Base-by-base conservation (phyloP, 257 asterid genomes). In the Fraxinus cuspidata region DNA sequence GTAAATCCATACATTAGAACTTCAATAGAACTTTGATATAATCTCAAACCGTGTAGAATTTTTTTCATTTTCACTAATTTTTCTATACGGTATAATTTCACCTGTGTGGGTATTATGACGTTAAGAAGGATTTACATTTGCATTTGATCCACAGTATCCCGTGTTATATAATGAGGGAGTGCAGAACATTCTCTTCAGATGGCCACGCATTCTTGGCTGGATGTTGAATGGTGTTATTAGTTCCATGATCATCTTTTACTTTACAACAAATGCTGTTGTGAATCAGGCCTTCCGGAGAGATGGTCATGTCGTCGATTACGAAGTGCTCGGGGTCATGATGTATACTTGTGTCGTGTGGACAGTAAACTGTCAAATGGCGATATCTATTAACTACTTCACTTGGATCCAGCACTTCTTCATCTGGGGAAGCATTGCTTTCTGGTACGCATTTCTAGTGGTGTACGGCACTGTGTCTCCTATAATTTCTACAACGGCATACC, bases 351-450 rank as follows among this genome's bases (percentile, higher is more conserved):
- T 91, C 1, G 91, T 93, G 5, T 95, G 99, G 99, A 86, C 98
- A 0, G 99, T 93, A 69, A 95, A 93, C 81, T 93, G 94, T 85
- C 99, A 95, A 79, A 88, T 95, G 96, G 98, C 99, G 5, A 78
- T 93, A 3, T 95, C 98, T 7, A 88, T 95, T 12, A 93, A 89
- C 88, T 95, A 91, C 87, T 93, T 95, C 81, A 93, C 99, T 8
- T 91, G 98, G 98, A 93, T 95, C 82, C 99, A 93, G 15, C 99
- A 95, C 78, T 72, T 91, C 63, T 89, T 93, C 92, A 95, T 95
- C 76, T 93, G 98, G 98, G 99, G 98, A 1, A 95, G 99, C 83
- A 89, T 91, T 25, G 90, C 85, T 0, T 64, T 87, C 75, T 95
- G 98, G 99, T 91, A 93, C 42, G 75, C 82, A 12, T 95, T 93